phyloP scores from a whole-genome alignment of 768 basidiomycete genomes.

The Pilatotrama ljubarskyi region DNA sequence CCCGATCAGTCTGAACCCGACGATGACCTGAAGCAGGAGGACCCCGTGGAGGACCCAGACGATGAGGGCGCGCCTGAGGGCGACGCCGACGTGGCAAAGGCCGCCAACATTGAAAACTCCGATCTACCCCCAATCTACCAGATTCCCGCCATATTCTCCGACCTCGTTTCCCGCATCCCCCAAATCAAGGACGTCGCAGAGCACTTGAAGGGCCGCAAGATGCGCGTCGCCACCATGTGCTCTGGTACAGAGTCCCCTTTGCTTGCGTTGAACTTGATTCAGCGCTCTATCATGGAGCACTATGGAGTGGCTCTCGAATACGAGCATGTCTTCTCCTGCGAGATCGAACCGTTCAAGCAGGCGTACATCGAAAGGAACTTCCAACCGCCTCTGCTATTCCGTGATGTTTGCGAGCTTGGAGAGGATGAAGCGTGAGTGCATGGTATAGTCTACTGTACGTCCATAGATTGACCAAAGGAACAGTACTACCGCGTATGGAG shows the following conservation, averaged over 20 bases:
- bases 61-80: slow-evolving; percentile 24
- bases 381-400: slow-evolving; percentile 86
- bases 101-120: slow-evolving; percentile 42
- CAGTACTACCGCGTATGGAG: slow-evolving; percentile 92
- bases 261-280: slow-evolving; percentile 84
- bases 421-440: slow-evolving; percentile 66
- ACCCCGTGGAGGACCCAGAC: slow-evolving; percentile 13
- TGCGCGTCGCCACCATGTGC: slow-evolving; percentile 96
- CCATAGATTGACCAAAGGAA: neutral
- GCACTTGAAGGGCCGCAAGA: slow-evolving; percentile 71
- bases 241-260: slow-evolving; percentile 96
- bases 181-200: slow-evolving; percentile 66
- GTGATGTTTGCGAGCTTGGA: slow-evolving; percentile 91
- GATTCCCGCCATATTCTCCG: slow-evolving; percentile 71
- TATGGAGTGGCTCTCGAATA: slow-evolving; percentile 64
- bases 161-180: slow-evolving; percentile 67
- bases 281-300: slow-evolving; percentile 69
- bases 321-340: slow-evolving; percentile 95
- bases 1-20: slow-evolving; percentile 1
- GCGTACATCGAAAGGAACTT: slow-evolving; percentile 98
- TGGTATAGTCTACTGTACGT: slow-evolving; percentile 5
- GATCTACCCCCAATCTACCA: slow-evolving; percentile 76
- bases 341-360: slow-evolving; percentile 97
- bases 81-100: slow-evolving; percentile 33
- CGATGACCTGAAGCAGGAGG: slow-evolving; percentile 24